These are phyloP conservation scores for Areca catechu DNA, from an alignment of 176 grass and related monocot genomes.

Conservation along the genomic window DNA sequence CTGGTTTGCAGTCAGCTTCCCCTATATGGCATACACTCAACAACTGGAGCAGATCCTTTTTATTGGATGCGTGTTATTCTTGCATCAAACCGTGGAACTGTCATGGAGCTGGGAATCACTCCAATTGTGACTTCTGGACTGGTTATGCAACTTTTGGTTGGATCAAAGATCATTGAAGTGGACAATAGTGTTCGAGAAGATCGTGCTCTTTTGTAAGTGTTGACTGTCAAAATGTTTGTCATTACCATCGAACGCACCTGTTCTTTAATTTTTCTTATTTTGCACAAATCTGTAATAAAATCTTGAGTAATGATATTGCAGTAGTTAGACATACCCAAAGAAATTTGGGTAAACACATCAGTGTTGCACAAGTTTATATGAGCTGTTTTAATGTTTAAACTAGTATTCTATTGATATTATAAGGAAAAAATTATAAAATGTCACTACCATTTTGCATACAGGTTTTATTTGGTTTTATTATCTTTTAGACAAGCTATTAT, in stretches of 20 bases:
- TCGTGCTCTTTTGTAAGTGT: constrained; percentile 67
- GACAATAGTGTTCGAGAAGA: constrained; percentile 72
- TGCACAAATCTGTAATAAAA: no score
- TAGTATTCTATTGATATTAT: no score
- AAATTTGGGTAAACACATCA: no score
- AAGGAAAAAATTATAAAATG: no score
- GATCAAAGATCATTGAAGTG: constrained; percentile 76
- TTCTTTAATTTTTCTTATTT: no score
- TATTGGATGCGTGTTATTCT: constrained; percentile 90
- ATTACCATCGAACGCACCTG: neutral
- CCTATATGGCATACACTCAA: constrained; percentile 69
- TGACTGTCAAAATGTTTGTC: neutral
- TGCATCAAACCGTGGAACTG: constrained; percentile 68
- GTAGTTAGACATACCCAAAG: no score
- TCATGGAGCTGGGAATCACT: constrained; percentile 80
- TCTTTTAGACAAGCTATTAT: no score
- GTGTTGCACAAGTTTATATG: no score
- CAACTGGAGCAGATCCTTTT: constrained; percentile 64
- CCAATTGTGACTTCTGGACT: constrained; percentile 72
- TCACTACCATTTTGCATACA: no score
- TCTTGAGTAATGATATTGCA: no score
- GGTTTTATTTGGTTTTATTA: no score
- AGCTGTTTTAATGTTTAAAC: no score
- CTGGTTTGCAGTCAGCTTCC: constrained; percentile 73
- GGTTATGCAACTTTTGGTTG: constrained; percentile 65